A percentile compares a stretch with the other conserved stretches of the same genome.
Evolutionary conservation across 495 filamentous ascomycete species (phyloP).

Genomic region (Tuber magnatum): DNA sequence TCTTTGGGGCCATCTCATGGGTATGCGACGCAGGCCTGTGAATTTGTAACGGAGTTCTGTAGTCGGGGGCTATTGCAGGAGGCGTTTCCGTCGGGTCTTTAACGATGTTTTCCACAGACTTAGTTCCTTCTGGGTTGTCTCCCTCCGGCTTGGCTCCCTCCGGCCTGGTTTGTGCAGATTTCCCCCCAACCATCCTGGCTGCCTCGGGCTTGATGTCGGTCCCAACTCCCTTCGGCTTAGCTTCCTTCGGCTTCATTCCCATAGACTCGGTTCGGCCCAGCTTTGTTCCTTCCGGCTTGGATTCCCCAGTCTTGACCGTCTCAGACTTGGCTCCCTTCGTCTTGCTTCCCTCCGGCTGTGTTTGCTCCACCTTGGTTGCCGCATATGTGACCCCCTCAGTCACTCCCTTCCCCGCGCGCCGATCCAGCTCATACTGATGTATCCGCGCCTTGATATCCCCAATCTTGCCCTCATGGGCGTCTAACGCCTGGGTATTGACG

Average conservation of each 20-base stretch:
- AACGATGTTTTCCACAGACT: background rate
- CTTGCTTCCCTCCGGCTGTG: background rate
- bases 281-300: background rate
- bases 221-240: background rate
- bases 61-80: background rate
- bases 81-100: background rate
- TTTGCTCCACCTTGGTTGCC: background rate
- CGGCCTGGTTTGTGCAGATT: background rate
- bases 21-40: too few species aligned
- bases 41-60: background rate
- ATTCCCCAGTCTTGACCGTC: background rate
- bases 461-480: background rate
- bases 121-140: background rate
- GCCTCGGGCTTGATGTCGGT: too few species aligned
- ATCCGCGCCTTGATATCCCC: background rate
- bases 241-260: background rate
- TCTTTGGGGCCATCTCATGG: background rate
- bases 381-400: background rate
- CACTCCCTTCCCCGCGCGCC: background rate
- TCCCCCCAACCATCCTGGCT: background rate
- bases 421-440: background rate
- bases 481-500: background rate
- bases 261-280: too few species aligned
- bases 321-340: background rate
- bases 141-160: background rate